Conservation (phyloP, 2,329 filamentous ascomycete species). For the Trichoderma lentiforme region DNA sequence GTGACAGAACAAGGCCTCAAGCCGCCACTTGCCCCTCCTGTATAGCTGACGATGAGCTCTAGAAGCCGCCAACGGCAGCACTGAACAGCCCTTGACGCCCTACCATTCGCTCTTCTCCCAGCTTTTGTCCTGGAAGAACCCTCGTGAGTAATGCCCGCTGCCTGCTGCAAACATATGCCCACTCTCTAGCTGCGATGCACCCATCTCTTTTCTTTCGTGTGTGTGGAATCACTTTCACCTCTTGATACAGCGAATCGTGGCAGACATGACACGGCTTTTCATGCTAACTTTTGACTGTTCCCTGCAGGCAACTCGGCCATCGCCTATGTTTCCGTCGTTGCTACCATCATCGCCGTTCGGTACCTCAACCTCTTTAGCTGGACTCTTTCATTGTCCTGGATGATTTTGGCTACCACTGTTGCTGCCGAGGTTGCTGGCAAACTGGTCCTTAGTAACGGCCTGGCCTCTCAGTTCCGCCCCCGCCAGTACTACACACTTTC, state of each 20-base stretch:
- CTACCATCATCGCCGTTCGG: constrained; percentile 59
- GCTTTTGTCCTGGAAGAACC: constrained; percentile 67
- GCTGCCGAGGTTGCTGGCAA: constrained; percentile 61
- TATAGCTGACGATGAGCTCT: constrained; percentile 55
- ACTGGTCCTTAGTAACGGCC: constrained; percentile 56
- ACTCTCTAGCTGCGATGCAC: background rate
- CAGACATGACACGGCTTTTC: background rate
- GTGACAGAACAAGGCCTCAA: constrained; percentile 9
- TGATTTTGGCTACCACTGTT: constrained; percentile 58
- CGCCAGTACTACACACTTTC: constrained; percentile 66
- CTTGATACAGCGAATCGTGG: background rate
- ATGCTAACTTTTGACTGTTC: constrained; percentile 18
- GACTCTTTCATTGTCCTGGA: constrained; percentile 62
- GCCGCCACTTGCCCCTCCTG: constrained; percentile 47
- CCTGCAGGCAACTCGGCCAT: constrained; percentile 59
- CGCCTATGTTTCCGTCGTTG: constrained; percentile 57
- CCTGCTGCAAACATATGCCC: background rate
- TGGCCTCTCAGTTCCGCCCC: constrained; percentile 64
- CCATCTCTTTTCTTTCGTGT: background rate
- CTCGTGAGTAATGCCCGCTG: constrained; percentile 46
- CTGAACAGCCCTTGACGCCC: constrained; percentile 62
- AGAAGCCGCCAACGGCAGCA: constrained; percentile 48
- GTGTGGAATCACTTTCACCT: background rate
- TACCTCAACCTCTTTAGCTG: constrained; percentile 66
- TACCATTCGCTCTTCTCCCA: constrained; percentile 70